phyloP scores from a whole-genome alignment of 176 grass and related monocot species.

The Dactylis glomerata region DNA sequence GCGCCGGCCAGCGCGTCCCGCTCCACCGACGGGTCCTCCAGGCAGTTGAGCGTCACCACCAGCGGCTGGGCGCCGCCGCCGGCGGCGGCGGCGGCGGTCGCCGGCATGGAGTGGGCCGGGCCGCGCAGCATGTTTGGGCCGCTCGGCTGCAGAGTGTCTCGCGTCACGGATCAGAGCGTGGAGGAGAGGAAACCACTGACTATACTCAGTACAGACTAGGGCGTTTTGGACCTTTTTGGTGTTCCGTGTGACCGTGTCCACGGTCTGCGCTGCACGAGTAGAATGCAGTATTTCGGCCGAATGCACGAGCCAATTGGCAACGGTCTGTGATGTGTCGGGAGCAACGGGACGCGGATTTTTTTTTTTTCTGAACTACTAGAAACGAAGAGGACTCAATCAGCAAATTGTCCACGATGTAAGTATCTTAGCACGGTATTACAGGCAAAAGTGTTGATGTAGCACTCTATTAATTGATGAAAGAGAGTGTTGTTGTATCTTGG shows the following conservation, averaged over 20 bases:
- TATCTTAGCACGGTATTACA: too few species aligned
- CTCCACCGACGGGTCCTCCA: constrained; percentile 71
- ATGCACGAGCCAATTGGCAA: too few species aligned
- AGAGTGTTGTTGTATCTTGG: too few species aligned
- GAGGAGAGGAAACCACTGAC: background rate
- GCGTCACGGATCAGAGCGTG: background rate
- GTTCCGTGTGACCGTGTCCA: background rate
- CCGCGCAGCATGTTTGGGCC: constrained; percentile 47
- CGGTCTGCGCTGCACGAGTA: background rate
- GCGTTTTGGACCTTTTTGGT: background rate
- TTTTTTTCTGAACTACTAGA: too few species aligned
- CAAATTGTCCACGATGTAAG: too few species aligned
- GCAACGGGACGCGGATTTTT: too few species aligned
- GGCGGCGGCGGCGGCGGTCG: background rate
- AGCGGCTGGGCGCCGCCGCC: constrained; percentile 32
- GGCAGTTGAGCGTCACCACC: constrained; percentile 78
- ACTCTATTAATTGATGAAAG: too few species aligned
- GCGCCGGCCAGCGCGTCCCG: constrained; percentile 57
- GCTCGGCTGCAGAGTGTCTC: background rate
- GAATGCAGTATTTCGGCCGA: too few species aligned
- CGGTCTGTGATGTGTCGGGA: too few species aligned
- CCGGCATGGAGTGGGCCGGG: constrained; percentile 31
- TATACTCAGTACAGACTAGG: background rate
- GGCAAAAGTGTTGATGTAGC: too few species aligned
- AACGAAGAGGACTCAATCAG: too few species aligned